A percentile compares a stretch with the other conserved stretches of the same genome.
Conservation (phyloP, 345 rosid genomes). For the Salix arbutifolia region DNA sequence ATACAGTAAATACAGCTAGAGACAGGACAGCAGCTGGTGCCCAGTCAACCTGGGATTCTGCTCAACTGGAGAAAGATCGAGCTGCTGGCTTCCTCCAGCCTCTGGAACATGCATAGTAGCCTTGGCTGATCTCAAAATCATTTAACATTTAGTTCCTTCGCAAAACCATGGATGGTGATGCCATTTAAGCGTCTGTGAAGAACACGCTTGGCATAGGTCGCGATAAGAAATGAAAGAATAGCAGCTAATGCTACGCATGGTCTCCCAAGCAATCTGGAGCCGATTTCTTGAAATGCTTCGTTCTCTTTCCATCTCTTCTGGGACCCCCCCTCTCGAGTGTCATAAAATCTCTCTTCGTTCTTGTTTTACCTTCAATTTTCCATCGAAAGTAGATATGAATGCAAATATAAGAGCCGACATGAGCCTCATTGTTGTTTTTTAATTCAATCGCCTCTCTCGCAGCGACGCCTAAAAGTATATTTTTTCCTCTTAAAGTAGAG, state of each 20-base stretch:
- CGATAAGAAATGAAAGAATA: not conserved
- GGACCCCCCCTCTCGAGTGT: not conserved
- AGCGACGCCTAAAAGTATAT: too few relatives aligned
- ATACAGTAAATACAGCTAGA: slow-evolving; percentile 15
- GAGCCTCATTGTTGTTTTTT: not conserved
- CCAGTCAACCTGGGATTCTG: not conserved
- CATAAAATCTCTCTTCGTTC: not conserved
- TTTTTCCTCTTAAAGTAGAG: too few relatives aligned
- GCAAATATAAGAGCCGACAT: not conserved
- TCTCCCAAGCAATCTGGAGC: not conserved
- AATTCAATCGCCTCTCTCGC: not conserved
- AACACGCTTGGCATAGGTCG: not conserved
- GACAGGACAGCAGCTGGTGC: slow-evolving; percentile 3
- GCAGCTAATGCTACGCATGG: not conserved
- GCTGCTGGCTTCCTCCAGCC: slow-evolving; percentile 4
- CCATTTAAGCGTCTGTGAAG: slow-evolving; percentile 16
- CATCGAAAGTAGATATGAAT: not conserved
- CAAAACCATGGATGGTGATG: too few relatives aligned
- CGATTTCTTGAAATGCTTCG: not conserved
- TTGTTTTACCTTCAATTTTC: not conserved
- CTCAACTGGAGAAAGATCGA: slow-evolving; percentile 12
- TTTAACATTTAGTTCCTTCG: too few relatives aligned
- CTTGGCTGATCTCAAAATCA: not conserved
- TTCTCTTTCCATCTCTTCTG: not conserved
- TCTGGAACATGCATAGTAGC: not conserved